These are phyloP conservation scores for Pythium aquatile DNA, from an alignment of 352 stramenopile species.

Conservation along the genomic window DNA sequence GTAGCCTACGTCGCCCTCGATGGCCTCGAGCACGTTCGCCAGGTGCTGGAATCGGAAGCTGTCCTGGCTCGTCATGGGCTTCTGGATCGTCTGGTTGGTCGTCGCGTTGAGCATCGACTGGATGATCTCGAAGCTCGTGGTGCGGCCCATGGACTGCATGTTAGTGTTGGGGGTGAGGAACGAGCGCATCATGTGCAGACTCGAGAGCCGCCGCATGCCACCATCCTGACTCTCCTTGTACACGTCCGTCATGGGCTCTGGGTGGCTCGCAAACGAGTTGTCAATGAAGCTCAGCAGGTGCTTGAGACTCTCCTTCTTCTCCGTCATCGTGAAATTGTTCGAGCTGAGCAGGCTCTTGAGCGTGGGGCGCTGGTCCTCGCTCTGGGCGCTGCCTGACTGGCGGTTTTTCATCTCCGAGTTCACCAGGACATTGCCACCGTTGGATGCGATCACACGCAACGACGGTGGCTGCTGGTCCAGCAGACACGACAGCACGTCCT, in stretches of 20 bases:
- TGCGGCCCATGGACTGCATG: conserved; percentile 51
- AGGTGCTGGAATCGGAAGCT: conserved; percentile 86
- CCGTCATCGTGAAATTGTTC: conserved; percentile 79
- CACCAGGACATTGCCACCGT: conserved; percentile 52
- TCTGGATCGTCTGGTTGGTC: conserved; percentile 83
- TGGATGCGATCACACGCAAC: conserved; percentile 42
- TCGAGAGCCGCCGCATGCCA: conserved; percentile 66
- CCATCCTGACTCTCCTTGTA: conserved; percentile 80
- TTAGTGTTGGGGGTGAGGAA: conserved; percentile 54
- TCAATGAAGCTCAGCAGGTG: conserved; percentile 84
- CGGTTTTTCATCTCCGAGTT: conserved; percentile 54
- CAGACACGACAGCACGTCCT: conserved; percentile 74
- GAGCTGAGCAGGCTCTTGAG: conserved; percentile 82
- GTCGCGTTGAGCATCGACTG: conserved; percentile 86
- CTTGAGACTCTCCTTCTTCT: conserved; percentile 85
- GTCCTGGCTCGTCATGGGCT: conserved; percentile 85
- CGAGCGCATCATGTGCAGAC: conserved; percentile 76
- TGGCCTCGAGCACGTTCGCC: conserved; percentile 71
- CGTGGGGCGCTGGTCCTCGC: conserved; percentile 44
- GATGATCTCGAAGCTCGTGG: conserved; percentile 87
- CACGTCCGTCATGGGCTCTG: conserved; percentile 75
- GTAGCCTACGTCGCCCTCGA: conserved; percentile 80
- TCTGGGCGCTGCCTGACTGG: conserved; percentile 25
- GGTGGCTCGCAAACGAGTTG: conserved; percentile 74
- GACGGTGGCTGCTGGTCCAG: conserved; percentile 67